Percentiles rank a stretch among this genome's conserved stretches.
These are phyloP conservation scores for Talaromyces sp. DNA, from an alignment of 2,329 filamentous ascomycete genomes.

Conservation along the genomic window DNA sequence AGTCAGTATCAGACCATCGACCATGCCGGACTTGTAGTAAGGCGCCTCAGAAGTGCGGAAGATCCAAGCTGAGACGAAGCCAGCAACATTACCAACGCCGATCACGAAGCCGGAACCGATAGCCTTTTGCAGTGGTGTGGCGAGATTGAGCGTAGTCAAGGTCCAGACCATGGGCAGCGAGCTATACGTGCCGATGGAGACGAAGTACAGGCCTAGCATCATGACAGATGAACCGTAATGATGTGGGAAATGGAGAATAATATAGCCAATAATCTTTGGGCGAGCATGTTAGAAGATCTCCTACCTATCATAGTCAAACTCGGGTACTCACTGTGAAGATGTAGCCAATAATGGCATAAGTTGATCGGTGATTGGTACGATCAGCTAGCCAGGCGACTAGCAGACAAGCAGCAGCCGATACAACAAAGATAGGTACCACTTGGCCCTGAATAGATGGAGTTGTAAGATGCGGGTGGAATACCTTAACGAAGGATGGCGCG, in stretches of 20 bases:
- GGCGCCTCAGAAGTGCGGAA: conserved; percentile 3
- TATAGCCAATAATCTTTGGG: conserved; percentile 3
- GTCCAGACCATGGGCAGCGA: conserved; percentile 14
- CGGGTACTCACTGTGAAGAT: neutral
- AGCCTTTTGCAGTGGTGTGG: conserved; percentile 9
- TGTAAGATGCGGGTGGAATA: neutral
- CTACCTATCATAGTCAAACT: neutral
- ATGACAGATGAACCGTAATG: neutral
- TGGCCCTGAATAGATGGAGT: conserved; percentile 3
- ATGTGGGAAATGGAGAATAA: conserved; percentile 2
- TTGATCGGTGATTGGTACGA: conserved; percentile 3
- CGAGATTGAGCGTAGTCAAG: conserved; percentile 4
- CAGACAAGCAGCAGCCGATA: neutral
- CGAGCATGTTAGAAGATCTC: neutral
- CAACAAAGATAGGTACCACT: conserved; percentile 11
- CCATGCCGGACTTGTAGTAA: conserved; percentile 7
- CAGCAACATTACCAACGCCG: conserved; percentile 6
- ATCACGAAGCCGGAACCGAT: conserved; percentile 11
- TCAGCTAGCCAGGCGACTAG: conserved; percentile 11
- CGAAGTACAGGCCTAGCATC: conserved; percentile 10
- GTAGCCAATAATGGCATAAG: conserved; percentile 9
- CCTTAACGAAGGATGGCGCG: conserved; percentile 8
- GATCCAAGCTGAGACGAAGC: conserved; percentile 8
- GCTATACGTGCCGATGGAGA: conserved; percentile 11
- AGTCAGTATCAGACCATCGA: conserved; percentile 9